Conservation (phyloP, 768 basidiomycete species). For the Galerina sulciceps region DNA sequence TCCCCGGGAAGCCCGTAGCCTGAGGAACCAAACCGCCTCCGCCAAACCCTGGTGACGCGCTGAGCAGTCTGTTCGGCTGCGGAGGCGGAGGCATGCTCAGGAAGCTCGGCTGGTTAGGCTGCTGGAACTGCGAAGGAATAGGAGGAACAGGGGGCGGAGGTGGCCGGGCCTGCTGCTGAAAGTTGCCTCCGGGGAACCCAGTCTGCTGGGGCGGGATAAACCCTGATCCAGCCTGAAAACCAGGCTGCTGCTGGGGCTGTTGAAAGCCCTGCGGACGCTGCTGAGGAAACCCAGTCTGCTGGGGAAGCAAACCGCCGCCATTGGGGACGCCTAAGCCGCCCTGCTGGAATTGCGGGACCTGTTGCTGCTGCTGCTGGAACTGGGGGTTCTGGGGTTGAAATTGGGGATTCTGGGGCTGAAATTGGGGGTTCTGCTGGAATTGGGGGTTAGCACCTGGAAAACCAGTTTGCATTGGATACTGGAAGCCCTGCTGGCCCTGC, state of each 20-base stretch:
- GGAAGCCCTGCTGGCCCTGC: conserved; percentile 66
- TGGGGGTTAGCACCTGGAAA: conserved; percentile 48
- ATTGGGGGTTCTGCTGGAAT: conserved; percentile 50
- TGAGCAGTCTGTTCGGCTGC: conserved; percentile 55
- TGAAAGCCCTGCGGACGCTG: conserved; percentile 50
- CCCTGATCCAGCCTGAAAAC: conserved; percentile 44
- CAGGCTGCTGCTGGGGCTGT: conserved; percentile 63
- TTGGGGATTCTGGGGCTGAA: conserved; percentile 45
- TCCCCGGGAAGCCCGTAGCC: conserved; percentile 61
- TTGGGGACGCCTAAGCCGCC: conserved; percentile 36
- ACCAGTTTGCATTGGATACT: conserved; percentile 79
- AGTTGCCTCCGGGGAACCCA: conserved; percentile 46
- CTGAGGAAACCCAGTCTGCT: conserved; percentile 62
- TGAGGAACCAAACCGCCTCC: conserved; percentile 51
- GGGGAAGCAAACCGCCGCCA: conserved; percentile 54
- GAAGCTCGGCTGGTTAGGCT: conserved; percentile 48
- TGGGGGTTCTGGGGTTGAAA: conserved; percentile 49
- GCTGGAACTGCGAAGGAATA: conserved; percentile 65
- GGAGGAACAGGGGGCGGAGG: conserved; percentile 65
- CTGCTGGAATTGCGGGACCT: conserved; percentile 41
- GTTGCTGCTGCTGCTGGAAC: conserved; percentile 42
- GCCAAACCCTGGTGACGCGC: conserved; percentile 55
- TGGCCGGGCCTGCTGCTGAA: conserved; percentile 49
- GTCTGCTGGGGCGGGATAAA: conserved; percentile 59
- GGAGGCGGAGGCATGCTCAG: conserved; percentile 44